Base-by-base conservation (phyloP, 2,329 filamentous ascomycete genomes). In the Samsoniella hepiali region DNA sequence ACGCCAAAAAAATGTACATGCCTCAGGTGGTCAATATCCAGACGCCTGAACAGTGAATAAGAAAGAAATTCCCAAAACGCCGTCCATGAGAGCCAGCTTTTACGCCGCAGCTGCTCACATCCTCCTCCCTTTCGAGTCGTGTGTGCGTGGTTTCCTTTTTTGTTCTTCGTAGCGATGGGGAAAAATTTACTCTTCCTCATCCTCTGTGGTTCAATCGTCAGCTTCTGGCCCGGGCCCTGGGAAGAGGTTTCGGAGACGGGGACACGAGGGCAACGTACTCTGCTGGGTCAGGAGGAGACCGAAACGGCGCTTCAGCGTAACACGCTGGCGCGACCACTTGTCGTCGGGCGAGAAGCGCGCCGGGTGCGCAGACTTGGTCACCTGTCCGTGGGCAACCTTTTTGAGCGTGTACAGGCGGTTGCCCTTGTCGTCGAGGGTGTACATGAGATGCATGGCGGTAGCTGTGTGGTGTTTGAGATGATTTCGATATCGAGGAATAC, bases 281-380 rank as follows among this genome's bases (percentile, higher is more conserved):
- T 81, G 89, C 83, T 96, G 91, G 61, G 91, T 95, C 76, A 97
- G 81, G 66, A 98, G 86, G 67, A 97, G 84, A 56, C 89, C 89
- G 75, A 96, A 98, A 73, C 95, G 86, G 82, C 91, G 93, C 88
- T 97, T 97, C 72, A 98, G 84, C 27, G 93, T 96, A 57, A 98
- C 93, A 71, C 95, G 88, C 81, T 98, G 94, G 75, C 92, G 91
- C 73, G 93, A 97, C 85, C 96, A 98, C 84, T 97, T 97, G 84
- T 99, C 95, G 80, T 99, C 95, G 67, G 95, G 95, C 54, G 92
- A 97, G 84, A 98, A 99, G 70, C 95, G 86, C 50, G 95, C 95
- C 54, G 95, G 94, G 81, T 98, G 94, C 63, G 95, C 95, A 61
- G 91, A 95, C 84, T 96, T 97, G 77, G 94, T 96, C 73, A 97